phyloP scores from a whole-genome alignment of 2,329 filamentous ascomycete genomes.

The Penicillium sp. region DNA sequence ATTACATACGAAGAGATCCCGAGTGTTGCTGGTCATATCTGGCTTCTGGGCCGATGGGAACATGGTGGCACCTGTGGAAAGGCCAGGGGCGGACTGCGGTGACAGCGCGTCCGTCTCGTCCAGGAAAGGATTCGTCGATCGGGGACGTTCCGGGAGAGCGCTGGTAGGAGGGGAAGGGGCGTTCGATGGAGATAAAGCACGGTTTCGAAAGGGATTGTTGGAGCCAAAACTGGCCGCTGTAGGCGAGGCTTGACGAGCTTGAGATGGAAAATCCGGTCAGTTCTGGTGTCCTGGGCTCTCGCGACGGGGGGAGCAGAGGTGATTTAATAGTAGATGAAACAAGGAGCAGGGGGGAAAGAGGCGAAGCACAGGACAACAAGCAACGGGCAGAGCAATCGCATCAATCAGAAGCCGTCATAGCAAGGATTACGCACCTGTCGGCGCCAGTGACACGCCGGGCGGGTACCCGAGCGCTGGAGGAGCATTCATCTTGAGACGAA shows the following conservation, averaged over 20 bases:
- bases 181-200: slow-evolving; percentile 39
- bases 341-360: background rate
- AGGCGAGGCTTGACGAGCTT: slow-evolving; percentile 33
- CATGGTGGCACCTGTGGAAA: slow-evolving; percentile 23
- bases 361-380: slow-evolving; percentile 1
- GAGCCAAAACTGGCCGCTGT: slow-evolving; percentile 39
- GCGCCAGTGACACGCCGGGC: slow-evolving; percentile 31
- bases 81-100: slow-evolving; percentile 33
- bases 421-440: slow-evolving; percentile 32
- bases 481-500: slow-evolving; percentile 33
- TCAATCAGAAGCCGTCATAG: slow-evolving; percentile 4
- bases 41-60: slow-evolving; percentile 35
- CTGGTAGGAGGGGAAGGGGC: slow-evolving; percentile 24
- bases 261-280: slow-evolving; percentile 1
- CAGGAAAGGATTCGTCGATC: slow-evolving; percentile 61
- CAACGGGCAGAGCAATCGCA: slow-evolving; percentile 7
- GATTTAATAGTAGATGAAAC: background rate
- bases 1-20: slow-evolving; percentile 58
- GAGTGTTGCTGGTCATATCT: slow-evolving; percentile 46
- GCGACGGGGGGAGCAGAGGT: background rate
- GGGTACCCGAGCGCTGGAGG: slow-evolving; percentile 31
- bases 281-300: background rate
- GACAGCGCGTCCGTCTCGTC: slow-evolving; percentile 44
- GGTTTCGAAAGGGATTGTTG: slow-evolving; percentile 51
- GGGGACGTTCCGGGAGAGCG: slow-evolving; percentile 43